Base-by-base conservation (phyloP, 805 yeast species). In the Zygosaccharomyces pseudorouxii region DNA sequence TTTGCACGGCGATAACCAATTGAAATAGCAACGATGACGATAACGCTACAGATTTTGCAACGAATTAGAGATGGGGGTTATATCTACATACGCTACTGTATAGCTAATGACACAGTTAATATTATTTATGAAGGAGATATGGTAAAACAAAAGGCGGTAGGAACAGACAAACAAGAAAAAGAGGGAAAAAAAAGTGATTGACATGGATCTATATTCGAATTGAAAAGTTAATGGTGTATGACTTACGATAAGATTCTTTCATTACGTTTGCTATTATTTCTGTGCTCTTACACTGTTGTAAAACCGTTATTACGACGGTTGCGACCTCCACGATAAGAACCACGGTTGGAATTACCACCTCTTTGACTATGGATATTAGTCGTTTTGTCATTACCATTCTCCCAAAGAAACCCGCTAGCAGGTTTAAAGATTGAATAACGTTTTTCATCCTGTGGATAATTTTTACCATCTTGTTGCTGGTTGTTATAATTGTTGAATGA, bases 1-100 rank as follows among this genome's bases (percentile, higher is more conserved):
- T 1, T 65, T 87, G 14, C 86, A 86, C 59, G 69, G 51, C 27
- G 38, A 46, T 25, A 42, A 50, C 4, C 37, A 14, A 6, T 33
- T 33, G 11, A 14, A 33, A 4, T 20, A 48, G 40, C 11, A 37
- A 23, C 16, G 4, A 23, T 7, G 22, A 16, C 18, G 22, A 8
- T 27, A 29, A 18, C 23, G n/a, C 9, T 23, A 18, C 2, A 25
- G 28, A 3, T 25, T 28, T 18, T 37, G n/a, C 20, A 19, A 40
- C 11, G 39, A 31, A 30, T n/a, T 37, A 19, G 14, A 38, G 25
- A 23, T n/a, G 29, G 36, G 33, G 29, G 23, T 38, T 33, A 38
- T 38, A 45, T 45, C 45, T 37, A 47, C 45, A 33, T 30, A 36
- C 49, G 45, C 47, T 35, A 27, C 28, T 37, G 37, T 30, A 38